Evolutionary conservation across 306 rosid species (phyloP), one percentile per base, ranked within the genome.

Genomic region (Abrus pulchellus): DNA sequence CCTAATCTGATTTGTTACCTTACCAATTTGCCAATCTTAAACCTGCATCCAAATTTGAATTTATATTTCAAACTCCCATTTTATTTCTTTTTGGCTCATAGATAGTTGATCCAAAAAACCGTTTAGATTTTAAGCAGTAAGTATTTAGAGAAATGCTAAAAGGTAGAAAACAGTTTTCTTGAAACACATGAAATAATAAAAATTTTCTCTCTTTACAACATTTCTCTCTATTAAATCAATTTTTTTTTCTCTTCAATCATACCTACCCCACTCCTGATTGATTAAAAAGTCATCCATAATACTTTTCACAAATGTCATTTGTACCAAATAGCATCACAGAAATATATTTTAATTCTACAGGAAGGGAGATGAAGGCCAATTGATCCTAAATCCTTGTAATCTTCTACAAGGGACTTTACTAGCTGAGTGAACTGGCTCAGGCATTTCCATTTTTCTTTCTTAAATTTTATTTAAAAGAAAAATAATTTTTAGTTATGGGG

Each of bases 21-120:
- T 14, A 34, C 68, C 53, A 36, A 50, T 63, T 50, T 70, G 36
- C 20, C 41, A 34, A 47, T 45, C 64, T 76, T 43, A 73, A 64
- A 66, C 7, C n/a, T 3, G 14, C 64, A 41, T 13, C 50, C 1
- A 38, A 47, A 20, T 47, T 40, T 68, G 27, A 2, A 8, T 33
- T 28, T 66, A 62, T 62, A 30, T 68, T 38, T 40, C 41, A 59
- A 50, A 3, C 3, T 64, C 20, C 20, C 20, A 20, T 20, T 20
- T 34, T 3, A 5, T 68, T 44, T 67, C 3, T 10, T 28, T 5
- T 41, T 14, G 34, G 7, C 5, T 4, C 50, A n/a, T n/a, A 66
- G 34, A 27, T 9, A 14, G n/a, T 65, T 41, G 72, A 20, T 41
- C n/a, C 4, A 6, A 0, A n/a, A 65, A 65, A 65, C 7, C 3